Base-by-base conservation (phyloP, 2,329 filamentous ascomycete genomes). In the Elsinoe batatas region DNA sequence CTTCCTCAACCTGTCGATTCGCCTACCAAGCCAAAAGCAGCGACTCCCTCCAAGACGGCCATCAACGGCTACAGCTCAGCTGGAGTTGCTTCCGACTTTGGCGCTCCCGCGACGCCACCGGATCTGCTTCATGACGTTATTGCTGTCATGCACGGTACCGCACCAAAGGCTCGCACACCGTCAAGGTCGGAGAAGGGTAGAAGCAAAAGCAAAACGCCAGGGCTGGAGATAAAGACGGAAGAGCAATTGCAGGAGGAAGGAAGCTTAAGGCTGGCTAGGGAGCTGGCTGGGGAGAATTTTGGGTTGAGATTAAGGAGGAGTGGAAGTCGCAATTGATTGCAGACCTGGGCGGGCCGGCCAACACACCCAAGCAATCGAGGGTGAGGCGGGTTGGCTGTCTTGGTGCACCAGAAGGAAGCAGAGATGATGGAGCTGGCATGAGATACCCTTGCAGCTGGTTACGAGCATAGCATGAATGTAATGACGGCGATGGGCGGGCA, bases 211-310 rank as follows among this genome's bases (percentile, higher is more conserved):
- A 69, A 67, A 37, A 65, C 64, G 2, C 62, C 67, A 1, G 49
- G 44, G 5, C 46, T 62, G 5, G 59, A 62, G 11, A 58, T 60
- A 37, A 62, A 59, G 37, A 46, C 40, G 11, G 60, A 61, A 35
- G 61, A 60, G 15, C 59, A 59, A 30, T 49, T 53, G 8, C 56
- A 60, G 36, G 63, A 65, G 47, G 66, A 68, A 37, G 38, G 51
- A 46, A 61, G 53, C 11, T 55, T 68, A 17, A 64, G 60, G 38
- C 56, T 70, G 8, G 67, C 67, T 12, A 55, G 64, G 46, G 61
- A 68, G 53, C 58, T 70, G 33, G 61, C 64, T 60, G 63, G 63
- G 38, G 60, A 66, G 53, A 64, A 66, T 49, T 64, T 64, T 56
- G 65, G 66, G 3, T 57, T 69, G 57, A 58, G 67, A 40, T 59